Evolutionary conservation across 768 basidiomycete genomes (phyloP).

Genomic region (Leccinum olivaceopallidum): DNA sequence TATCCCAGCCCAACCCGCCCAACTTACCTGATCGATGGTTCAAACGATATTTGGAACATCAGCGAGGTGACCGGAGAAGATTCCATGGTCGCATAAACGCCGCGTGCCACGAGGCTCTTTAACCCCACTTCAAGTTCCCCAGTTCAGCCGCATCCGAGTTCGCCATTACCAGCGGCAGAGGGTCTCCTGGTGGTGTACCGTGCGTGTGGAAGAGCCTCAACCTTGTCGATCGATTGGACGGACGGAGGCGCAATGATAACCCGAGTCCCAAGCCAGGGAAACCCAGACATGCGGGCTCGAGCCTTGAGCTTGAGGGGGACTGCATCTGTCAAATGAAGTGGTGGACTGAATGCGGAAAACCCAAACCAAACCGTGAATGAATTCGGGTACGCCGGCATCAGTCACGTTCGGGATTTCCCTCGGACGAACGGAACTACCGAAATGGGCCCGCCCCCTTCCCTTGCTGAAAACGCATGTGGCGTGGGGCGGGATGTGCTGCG

Average conservation of each 20-base stretch:
- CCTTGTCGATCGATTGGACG: neutral
- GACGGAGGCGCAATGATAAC: neutral
- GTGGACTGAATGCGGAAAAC: conserved; percentile 13
- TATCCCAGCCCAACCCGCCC: neutral
- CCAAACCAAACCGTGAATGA: conserved; percentile 2
- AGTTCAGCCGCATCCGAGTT: neutral
- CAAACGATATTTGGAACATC: conserved; percentile 2
- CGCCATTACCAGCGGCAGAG: neutral
- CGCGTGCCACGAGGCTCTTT: conserved; percentile 7
- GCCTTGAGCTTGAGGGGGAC: neutral
- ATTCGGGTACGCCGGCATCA: conserved; percentile 9
- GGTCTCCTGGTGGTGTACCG: neutral
- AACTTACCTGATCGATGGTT: neutral
- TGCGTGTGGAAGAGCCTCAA: neutral
- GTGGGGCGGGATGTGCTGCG: neutral
- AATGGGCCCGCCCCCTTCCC: neutral
- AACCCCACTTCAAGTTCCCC: neutral
- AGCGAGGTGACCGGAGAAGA: neutral
- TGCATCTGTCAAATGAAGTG: conserved; percentile 6
- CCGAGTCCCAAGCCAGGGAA: neutral
- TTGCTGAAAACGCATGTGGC: neutral
- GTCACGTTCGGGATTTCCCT: conserved; percentile 11
- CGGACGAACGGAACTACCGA: conserved; percentile 6
- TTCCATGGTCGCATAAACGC: neutral
- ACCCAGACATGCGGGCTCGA: neutral